Percentiles rank a stretch among this genome's conserved stretches.
phyloP scores from a whole-genome alignment of 2,329 filamentous ascomycete species.

The Lecanoromycetidae sp. region DNA sequence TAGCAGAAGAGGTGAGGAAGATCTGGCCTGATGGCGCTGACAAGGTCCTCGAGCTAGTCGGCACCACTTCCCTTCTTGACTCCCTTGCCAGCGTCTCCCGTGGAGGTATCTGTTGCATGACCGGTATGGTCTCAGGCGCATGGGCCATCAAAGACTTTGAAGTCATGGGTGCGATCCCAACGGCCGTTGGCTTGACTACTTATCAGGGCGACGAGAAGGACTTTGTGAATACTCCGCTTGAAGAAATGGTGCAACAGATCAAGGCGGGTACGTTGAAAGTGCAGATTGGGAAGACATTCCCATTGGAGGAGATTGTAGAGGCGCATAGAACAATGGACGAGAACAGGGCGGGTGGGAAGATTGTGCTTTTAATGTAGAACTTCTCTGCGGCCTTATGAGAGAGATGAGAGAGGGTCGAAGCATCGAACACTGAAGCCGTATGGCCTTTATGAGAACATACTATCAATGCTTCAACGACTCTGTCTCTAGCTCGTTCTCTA shows the following conservation, averaged over 20 bases:
- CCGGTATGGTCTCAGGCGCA: conserved; percentile 35
- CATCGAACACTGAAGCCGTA: too few relatives aligned
- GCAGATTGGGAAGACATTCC: conserved; percentile 32
- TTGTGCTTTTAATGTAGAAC: conserved; percentile 27
- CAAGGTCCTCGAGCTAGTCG: conserved; percentile 38
- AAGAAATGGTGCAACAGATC: conserved; percentile 29
- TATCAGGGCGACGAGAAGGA: conserved; percentile 31
- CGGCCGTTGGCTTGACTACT: conserved; percentile 29
- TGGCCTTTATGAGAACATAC: too few relatives aligned
- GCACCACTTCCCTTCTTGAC: conserved; percentile 32
- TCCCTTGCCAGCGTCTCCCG: conserved; percentile 31
- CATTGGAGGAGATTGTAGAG: conserved; percentile 35
- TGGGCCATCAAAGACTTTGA: conserved; percentile 31
- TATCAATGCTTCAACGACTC: too few relatives aligned
- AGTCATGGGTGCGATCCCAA: conserved; percentile 34
- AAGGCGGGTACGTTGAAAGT: conserved; percentile 30
- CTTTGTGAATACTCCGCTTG: conserved; percentile 32
- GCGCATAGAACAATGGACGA: conserved; percentile 36
- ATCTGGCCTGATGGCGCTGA: conserved; percentile 26
- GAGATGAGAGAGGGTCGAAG: too few relatives aligned
- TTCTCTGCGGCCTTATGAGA: not conserved
- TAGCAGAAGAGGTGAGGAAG: conserved; percentile 27
- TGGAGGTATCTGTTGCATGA: conserved; percentile 35
- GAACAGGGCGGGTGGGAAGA: conserved; percentile 34
- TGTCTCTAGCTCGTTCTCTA: too few relatives aligned